A percentile compares a stretch with the other conserved stretches of the same genome.
These are phyloP conservation scores for Chlorella variabilis DNA, from an alignment of 163 green algal genomes.

Conservation along the genomic window DNA sequence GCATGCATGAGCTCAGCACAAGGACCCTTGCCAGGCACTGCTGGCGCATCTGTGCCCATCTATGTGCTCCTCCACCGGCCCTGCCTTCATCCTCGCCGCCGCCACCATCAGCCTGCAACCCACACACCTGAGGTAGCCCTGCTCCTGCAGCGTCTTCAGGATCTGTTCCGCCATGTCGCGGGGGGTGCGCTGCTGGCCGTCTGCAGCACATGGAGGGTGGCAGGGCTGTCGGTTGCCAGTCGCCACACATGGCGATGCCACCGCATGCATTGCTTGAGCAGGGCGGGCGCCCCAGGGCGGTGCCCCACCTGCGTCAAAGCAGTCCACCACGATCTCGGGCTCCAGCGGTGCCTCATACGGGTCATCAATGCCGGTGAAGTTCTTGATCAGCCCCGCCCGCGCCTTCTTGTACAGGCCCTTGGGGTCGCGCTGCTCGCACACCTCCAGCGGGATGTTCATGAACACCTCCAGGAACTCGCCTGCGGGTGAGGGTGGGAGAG, in stretches of 20 bases:
- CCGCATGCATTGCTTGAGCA: too few species aligned
- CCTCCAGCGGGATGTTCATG: slow-evolving; percentile 72
- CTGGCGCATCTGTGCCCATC: neutral
- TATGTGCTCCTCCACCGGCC: too few species aligned
- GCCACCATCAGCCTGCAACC: too few species aligned
- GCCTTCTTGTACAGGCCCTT: slow-evolving; percentile 99
- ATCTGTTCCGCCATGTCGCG: slow-evolving; percentile 81
- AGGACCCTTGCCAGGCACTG: too few species aligned
- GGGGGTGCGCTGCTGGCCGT: slow-evolving; percentile 59
- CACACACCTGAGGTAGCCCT: slow-evolving; percentile 64
- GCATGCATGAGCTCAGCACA: too few species aligned
- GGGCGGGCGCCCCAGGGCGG: neutral
- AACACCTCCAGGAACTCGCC: slow-evolving; percentile 92
- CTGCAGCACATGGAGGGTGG: neutral
- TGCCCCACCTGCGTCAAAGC: slow-evolving; percentile 49
- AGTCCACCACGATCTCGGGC: slow-evolving; percentile 82
- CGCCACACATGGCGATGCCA: too few species aligned
- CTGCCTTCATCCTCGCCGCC: too few species aligned
- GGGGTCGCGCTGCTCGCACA: slow-evolving; percentile 93
- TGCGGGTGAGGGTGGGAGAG: neutral
- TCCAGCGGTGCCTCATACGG: slow-evolving; percentile 90
- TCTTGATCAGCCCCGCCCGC: slow-evolving; percentile 90
- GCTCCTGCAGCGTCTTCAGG: slow-evolving; percentile 71
- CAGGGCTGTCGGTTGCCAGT: neutral
- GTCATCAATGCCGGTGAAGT: slow-evolving; percentile 93